These are phyloP conservation scores for Vitrella brassicaformis DNA, from an alignment of 73 alveolate species.

Conservation along the genomic window DNA sequence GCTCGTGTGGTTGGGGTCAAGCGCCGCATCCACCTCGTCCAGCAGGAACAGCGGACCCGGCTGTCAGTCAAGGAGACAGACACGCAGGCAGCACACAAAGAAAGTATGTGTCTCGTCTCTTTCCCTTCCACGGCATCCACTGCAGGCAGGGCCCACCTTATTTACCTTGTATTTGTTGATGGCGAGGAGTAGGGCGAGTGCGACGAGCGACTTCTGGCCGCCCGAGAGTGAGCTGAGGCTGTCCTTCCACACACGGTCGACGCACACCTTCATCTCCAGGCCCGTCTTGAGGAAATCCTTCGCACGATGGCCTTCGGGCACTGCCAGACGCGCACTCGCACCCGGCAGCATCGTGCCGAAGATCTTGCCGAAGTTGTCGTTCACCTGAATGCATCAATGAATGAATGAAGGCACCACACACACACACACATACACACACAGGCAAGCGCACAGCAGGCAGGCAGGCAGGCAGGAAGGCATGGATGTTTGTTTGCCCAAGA, in stretches of 20 bases:
- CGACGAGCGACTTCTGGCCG: slow-evolving; percentile 87
- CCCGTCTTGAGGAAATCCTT: too few species aligned
- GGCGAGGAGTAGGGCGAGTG: slow-evolving; percentile 78
- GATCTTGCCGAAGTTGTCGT: slow-evolving; percentile 63
- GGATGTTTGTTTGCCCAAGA: too few species aligned
- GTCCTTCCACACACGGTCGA: slow-evolving; percentile 69
- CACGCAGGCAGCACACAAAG: background rate
- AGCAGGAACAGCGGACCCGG: slow-evolving; percentile 95
- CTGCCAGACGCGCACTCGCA: slow-evolving; percentile 74
- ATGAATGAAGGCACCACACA: too few species aligned
- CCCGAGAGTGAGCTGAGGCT: slow-evolving; percentile 58
- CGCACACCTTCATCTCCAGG: slow-evolving; percentile 75
- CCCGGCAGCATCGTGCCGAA: slow-evolving; percentile 71
- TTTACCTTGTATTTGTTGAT: slow-evolving; percentile 51
- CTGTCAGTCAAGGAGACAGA: background rate
- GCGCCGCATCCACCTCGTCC: slow-evolving; percentile 95
- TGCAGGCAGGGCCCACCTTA: background rate
- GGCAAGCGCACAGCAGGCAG: too few species aligned
- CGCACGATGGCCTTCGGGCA: slow-evolving; percentile 56
- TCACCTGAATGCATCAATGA: slow-evolving; percentile 59
- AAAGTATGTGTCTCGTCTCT: background rate
- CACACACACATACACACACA: too few species aligned
- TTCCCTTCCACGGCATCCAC: background rate
- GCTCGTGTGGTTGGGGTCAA: slow-evolving; percentile 85
- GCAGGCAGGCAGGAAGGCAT: too few species aligned